Evolutionary conservation across 805 yeast species (phyloP), one percentile per base, ranked within the genome.

Genomic region (Ogataea paraovalis): DNA sequence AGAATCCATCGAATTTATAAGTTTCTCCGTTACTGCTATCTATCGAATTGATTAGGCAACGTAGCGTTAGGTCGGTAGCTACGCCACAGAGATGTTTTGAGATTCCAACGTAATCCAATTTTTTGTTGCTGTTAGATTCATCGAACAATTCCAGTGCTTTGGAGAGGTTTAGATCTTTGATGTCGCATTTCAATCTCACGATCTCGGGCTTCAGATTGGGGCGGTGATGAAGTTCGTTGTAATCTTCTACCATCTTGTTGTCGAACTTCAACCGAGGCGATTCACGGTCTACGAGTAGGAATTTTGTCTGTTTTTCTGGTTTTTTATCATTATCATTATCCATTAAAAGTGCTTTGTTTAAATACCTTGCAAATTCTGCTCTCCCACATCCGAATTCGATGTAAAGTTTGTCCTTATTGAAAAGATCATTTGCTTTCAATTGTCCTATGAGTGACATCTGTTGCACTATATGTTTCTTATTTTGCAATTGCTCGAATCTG

Each of bases 71-170:
- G 62, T 90, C 97, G 0, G 97, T 91, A 1, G 97, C 97, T 3
- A 86, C 95, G 4, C 97, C 97, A 67, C 97, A 90, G 32, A 91
- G 67, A 67, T 90, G 97, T 63, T 90, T 90, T 4, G 96, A 89
- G 2, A 90, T 79, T 1, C 83, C 88, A 8, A 85, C 83, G 28
- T 52, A 53, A 1, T 47, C 20, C 7, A 45, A 32, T 10, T 19
- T 37, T 2, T 14, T 14, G 7, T 33, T 39, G 3, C 38, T 32
- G 16, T 41, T 30, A n/a, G n/a, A n/a, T n/a, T n/a, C n/a, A n/a
- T n/a, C n/a, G 32, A 67, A 58, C 2, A 53, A 58, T 19, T 60
- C 58, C 1, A 81, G 50, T 16, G 81, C 71, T 20, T 69, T 60
- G 43, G 74, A 79, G 6, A 87, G 64, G 38, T 72, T 60, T 33